phyloP scores from a whole-genome alignment of 2,329 filamentous ascomycete species.

The Onygenales sp. region DNA sequence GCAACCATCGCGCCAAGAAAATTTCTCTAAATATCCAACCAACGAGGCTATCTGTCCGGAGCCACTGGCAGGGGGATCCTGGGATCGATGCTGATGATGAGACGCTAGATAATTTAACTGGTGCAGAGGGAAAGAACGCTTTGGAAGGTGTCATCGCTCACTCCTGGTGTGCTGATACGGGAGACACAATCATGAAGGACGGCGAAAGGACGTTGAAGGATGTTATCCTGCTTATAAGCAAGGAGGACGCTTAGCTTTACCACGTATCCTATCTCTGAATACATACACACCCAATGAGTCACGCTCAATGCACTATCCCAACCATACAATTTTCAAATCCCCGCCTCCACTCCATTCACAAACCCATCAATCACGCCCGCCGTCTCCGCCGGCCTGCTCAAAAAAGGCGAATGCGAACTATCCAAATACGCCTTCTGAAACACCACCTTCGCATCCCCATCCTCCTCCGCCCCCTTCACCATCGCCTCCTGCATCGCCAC shows the following conservation, averaged over 20 bases:
- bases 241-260: neutral
- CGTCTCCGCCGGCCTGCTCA: too few relatives aligned
- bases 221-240: neutral
- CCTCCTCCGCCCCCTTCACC: too few relatives aligned
- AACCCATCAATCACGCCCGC: too few relatives aligned
- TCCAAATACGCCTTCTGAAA: too few relatives aligned
- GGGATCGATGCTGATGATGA: neutral
- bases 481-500: too few relatives aligned
- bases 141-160: neutral
- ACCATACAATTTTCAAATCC: too few relatives aligned
- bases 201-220: neutral
- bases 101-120: neutral
- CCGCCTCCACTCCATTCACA: too few relatives aligned
- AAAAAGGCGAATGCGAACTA: too few relatives aligned
- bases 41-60: slow-evolving; percentile 16
- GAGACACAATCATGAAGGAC: neutral
- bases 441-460: too few relatives aligned
- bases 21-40: slow-evolving; percentile 22
- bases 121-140: neutral
- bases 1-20: slow-evolving; percentile 19
- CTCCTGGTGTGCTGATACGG: neutral
- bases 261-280: too few relatives aligned
- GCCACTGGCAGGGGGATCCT: neutral
- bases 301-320: too few relatives aligned
- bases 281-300: too few relatives aligned